These are phyloP conservation scores for Drechslerella stenobrocha DNA, from an alignment of 2,329 filamentous ascomycete species.

Conservation along the genomic window DNA sequence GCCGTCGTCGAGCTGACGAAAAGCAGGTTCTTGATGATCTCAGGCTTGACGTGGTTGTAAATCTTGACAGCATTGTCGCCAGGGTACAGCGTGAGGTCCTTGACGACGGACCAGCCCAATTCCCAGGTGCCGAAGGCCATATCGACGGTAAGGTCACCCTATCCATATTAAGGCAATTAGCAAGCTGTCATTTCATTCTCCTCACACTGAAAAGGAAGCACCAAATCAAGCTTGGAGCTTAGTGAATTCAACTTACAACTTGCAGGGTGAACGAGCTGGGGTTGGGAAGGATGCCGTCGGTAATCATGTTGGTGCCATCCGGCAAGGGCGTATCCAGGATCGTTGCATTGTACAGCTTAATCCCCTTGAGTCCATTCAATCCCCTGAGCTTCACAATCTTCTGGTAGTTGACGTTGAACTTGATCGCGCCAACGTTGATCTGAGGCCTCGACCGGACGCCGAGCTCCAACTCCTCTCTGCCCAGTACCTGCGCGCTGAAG, in stretches of 20 bases:
- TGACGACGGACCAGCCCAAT: constrained; percentile 64
- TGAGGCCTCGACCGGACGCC: constrained; percentile 62
- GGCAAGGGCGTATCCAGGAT: constrained; percentile 57
- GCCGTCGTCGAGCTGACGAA: constrained; percentile 8
- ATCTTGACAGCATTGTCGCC: constrained; percentile 64
- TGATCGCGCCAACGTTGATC: constrained; percentile 61
- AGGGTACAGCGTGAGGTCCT: constrained; percentile 64
- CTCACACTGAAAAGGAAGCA: no score
- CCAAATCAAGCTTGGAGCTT: no score
- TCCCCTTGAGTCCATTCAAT: constrained; percentile 63
- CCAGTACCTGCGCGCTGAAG: constrained; percentile 63
- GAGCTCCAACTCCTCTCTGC: constrained; percentile 60
- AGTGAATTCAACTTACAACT: constrained; percentile 59
- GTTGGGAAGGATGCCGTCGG: constrained; percentile 66
- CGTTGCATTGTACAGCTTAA: constrained; percentile 60
- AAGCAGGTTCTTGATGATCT: constrained; percentile 58
- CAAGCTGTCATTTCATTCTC: no score
- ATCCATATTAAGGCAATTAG: no score
- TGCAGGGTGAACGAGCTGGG: constrained; percentile 67
- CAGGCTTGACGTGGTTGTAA: constrained; percentile 60
- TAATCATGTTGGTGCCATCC: constrained; percentile 66
- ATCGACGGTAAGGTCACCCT: constrained; percentile 68
- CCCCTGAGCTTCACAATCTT: constrained; percentile 62
- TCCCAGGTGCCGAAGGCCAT: constrained; percentile 61
- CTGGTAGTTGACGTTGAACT: constrained; percentile 61